These are phyloP conservation scores for Solanum sitiens DNA, from an alignment of 257 asterid genomes.

Conservation along the genomic window DNA sequence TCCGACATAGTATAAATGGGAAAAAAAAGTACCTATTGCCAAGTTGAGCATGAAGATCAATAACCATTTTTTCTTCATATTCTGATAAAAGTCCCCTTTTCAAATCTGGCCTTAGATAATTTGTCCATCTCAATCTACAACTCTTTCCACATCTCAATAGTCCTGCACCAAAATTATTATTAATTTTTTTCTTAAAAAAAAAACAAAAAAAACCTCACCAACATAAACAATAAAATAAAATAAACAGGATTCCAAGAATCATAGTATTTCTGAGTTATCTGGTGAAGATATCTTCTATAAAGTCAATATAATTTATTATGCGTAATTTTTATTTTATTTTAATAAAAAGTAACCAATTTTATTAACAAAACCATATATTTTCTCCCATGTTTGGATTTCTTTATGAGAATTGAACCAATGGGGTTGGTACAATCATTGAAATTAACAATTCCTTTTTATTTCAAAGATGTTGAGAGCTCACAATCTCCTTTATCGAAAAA, in stretches of 20 bases:
- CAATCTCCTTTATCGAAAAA: background rate
- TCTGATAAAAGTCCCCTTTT: constrained; percentile 89
- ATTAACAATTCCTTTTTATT: background rate
- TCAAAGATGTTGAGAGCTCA: background rate
- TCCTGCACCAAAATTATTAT: constrained; percentile 23
- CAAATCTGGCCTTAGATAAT: constrained; percentile 84
- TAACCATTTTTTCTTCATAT: constrained; percentile 83
- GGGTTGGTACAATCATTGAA: background rate
- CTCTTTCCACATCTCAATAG: constrained; percentile 91
- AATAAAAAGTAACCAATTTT: background rate
- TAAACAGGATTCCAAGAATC: background rate
- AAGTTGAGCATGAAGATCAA: constrained; percentile 94
- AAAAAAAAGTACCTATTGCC: constrained; percentile 56
- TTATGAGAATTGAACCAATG: background rate
- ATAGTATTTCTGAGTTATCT: background rate
- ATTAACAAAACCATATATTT: background rate
- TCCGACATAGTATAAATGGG: background rate
- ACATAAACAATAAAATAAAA: background rate
- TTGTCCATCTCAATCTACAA: constrained; percentile 93
- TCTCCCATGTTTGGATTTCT: background rate
- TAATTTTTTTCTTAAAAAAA: background rate
- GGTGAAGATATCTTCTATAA: background rate
- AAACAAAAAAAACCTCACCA: background rate
- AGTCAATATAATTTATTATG: background rate
- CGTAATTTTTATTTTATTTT: background rate